Evolutionary conservation across 345 rosid species (phyloP), one percentile per base, ranked within the genome.

Genomic region (Euphorbia pulcherrima): DNA sequence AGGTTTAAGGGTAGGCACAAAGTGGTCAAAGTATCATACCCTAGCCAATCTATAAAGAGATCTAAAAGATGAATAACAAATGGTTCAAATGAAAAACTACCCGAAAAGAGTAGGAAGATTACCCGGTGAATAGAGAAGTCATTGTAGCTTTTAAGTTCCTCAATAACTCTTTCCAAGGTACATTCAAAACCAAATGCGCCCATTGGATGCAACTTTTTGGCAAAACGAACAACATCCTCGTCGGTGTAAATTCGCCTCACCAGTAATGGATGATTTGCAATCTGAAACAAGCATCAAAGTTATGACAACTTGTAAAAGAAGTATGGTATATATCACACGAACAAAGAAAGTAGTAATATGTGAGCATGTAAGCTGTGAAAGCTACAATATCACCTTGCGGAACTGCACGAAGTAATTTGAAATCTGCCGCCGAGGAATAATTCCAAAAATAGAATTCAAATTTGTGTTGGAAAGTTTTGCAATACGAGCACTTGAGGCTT

Each of bases 101-200:
- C 23, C 30, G 28, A 16, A 5, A 8, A 30, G 69, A 62, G 37
- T 68, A 61, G 68, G 60, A 26, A 40, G 65, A 63, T 68, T 85
- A 91, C 99, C 99, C 63, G 90, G 79, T 94, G 99, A 77, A 94
- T 88, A 62, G 92, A 82, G 74, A 85, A 94, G 72, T 94, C 99
- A 51, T 80, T 91, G 73, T 84, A 91, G 80, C 84, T 80, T 83
- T 88, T 91, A 9, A 94, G 75, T 79, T 91, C 96, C 23, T 85
- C 92, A 18, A 94, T 83, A 56, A 89, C 96, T 81, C 94, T 82
- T 65, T 83, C 95, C 81, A 89, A 75, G 47, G 95, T 83, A 76
- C 99, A 89, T 69, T 94, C 90, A 55, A 77, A 91, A 69, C 96
- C 97, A 79, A 92, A 92, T 51, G 87, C 97, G 67, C 97, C 97